phyloP scores from a whole-genome alignment of 1,139 yeast species.

The Debaryomyces fabryi region DNA sequence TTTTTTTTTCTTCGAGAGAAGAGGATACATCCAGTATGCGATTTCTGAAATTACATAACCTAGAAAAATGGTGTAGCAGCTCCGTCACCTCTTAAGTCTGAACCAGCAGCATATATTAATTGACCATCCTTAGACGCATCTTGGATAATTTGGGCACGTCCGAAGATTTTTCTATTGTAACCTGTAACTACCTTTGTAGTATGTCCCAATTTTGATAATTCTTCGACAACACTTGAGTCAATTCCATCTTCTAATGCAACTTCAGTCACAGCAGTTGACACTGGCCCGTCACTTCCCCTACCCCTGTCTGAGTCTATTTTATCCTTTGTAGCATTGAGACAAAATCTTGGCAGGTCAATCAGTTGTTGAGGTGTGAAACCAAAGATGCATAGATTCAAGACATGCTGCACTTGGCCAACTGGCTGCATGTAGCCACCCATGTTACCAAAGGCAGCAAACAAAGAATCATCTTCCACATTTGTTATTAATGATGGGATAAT shows the following conservation, averaged over 20 bases:
- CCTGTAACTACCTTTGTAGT: slow-evolving; percentile 50
- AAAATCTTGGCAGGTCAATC: slow-evolving; percentile 74
- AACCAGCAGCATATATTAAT: slow-evolving; percentile 67
- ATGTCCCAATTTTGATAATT: slow-evolving; percentile 61
- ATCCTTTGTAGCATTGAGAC: slow-evolving; percentile 56
- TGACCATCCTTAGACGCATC: slow-evolving; percentile 42
- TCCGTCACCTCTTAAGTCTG: slow-evolving; percentile 82
- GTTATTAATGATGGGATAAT: slow-evolving; percentile 80
- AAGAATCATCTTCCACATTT: slow-evolving; percentile 27
- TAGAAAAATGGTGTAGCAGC: slow-evolving; percentile 56
- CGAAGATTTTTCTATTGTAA: slow-evolving; percentile 51
- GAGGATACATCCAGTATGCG: not conserved
- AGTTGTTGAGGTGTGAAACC: slow-evolving; percentile 74
- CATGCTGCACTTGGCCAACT: slow-evolving; percentile 82
- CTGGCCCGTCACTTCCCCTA: slow-evolving; percentile 69
- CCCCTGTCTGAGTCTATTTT: slow-evolving; percentile 51
- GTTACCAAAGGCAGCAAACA: slow-evolving; percentile 76
- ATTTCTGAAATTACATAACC: not conserved
- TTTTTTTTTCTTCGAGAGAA: slow-evolving; percentile 10
- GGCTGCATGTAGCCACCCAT: slow-evolving; percentile 94
- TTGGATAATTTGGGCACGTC: slow-evolving; percentile 76
- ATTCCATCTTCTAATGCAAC: slow-evolving; percentile 74
- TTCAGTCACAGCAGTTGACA: slow-evolving; percentile 56
- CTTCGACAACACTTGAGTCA: slow-evolving; percentile 39
- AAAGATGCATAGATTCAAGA: slow-evolving; percentile 63